phyloP scores from a whole-genome alignment of 1,284 basidiomycete genomes.

The Bjerkandera adusta region DNA sequence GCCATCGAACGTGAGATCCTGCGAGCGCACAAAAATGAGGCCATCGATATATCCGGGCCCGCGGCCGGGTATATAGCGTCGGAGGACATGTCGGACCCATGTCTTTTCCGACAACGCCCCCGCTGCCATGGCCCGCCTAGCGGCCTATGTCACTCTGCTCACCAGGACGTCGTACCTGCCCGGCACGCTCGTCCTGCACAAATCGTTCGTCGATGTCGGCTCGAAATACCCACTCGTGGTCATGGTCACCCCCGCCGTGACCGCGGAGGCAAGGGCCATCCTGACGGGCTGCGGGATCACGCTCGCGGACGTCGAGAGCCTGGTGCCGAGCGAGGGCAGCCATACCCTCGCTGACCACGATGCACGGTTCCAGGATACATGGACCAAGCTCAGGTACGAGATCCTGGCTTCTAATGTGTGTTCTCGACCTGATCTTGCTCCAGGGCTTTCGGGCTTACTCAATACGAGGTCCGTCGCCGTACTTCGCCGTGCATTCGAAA shows the following conservation, averaged over 20 bases:
- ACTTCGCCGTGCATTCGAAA: too few relatives aligned
- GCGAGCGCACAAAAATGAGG: too few relatives aligned
- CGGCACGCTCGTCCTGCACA: slow-evolving; percentile 71
- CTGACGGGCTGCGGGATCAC: slow-evolving; percentile 53
- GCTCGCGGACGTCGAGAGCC: slow-evolving; percentile 56
- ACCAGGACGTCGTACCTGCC: slow-evolving; percentile 71
- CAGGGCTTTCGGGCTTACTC: slow-evolving; percentile 38
- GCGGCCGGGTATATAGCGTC: too few relatives aligned
- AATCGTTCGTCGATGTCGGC: slow-evolving; percentile 58
- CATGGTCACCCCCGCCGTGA: slow-evolving; percentile 71
- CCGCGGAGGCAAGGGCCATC: slow-evolving; percentile 50
- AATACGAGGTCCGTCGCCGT: slow-evolving; percentile 67
- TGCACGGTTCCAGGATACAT: slow-evolving; percentile 79
- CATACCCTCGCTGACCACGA: slow-evolving; percentile 55
- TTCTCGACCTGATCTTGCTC: slow-evolving; percentile 2
- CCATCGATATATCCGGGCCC: too few relatives aligned
- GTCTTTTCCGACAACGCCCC: slow-evolving; percentile 7
- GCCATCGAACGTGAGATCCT: too few relatives aligned
- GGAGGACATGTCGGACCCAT: too few relatives aligned
- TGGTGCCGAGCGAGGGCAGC: slow-evolving; percentile 53
- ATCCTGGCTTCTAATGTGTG: slow-evolving; percentile 1
- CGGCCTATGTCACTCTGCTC: slow-evolving; percentile 63
- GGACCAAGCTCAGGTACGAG: slow-evolving; percentile 83
- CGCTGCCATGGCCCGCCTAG: slow-evolving; percentile 32
- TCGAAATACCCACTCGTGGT: slow-evolving; percentile 81